Percentiles rank a stretch among this genome's conserved stretches.
These are phyloP conservation scores for Xylaria sp. DNA, from an alignment of 2,329 filamentous ascomycete genomes.

Conservation along the genomic window DNA sequence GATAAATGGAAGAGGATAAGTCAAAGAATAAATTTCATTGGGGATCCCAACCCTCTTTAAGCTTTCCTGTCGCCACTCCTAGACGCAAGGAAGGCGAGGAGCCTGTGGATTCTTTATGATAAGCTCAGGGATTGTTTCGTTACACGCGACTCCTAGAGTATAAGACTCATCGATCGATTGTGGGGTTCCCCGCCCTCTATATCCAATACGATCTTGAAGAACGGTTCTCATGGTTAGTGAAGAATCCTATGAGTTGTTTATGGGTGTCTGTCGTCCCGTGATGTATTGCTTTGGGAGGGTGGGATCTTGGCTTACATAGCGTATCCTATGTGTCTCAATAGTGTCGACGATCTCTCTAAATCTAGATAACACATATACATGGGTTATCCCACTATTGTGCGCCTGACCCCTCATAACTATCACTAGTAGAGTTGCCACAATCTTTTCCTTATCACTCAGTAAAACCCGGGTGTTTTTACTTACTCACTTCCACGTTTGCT, in stretches of 20 bases:
- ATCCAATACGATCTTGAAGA: constrained; percentile 27
- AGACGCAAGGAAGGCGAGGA: background rate
- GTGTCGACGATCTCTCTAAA: background rate
- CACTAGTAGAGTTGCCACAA: background rate
- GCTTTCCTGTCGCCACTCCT: constrained; percentile 1
- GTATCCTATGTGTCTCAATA: background rate
- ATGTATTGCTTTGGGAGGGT: constrained; percentile 33
- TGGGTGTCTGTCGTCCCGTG: constrained; percentile 7
- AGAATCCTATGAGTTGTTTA: constrained; percentile 18
- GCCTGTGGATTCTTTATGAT: background rate
- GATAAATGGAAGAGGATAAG: background rate
- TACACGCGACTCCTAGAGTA: background rate
- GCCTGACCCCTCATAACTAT: background rate
- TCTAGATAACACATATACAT: constrained; percentile 9
- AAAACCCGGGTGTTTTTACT: background rate
- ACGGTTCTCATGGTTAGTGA: background rate
- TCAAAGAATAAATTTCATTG: background rate
- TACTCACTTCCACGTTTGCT: background rate
- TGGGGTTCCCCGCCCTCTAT: constrained; percentile 19
- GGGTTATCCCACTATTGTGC: background rate
- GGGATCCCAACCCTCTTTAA: constrained; percentile 24
- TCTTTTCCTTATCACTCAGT: constrained; percentile 13
- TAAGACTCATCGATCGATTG: background rate
- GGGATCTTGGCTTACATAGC: constrained; percentile 16
- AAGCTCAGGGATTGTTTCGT: background rate